These are phyloP conservation scores for Sporothrix euskadiensis DNA, from an alignment of 2,329 filamentous ascomycete species.

Conservation along the genomic window DNA sequence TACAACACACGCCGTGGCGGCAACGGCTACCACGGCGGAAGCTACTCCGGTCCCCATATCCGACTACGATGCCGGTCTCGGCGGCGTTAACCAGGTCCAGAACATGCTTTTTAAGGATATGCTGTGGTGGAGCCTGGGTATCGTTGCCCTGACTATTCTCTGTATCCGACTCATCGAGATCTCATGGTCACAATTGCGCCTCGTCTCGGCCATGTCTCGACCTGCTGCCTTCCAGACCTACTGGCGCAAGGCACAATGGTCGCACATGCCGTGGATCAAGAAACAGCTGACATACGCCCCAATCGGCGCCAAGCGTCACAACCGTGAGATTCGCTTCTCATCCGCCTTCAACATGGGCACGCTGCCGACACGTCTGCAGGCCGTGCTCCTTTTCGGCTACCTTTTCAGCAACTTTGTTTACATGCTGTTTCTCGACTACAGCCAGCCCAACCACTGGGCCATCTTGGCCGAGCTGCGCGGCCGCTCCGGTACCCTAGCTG, in stretches of 20 bases:
- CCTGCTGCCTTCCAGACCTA: slow-evolving; percentile 56
- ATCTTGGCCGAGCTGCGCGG: slow-evolving; percentile 82
- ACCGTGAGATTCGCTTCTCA: slow-evolving; percentile 51
- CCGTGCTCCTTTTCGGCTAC: slow-evolving; percentile 58
- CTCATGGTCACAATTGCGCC: slow-evolving; percentile 57
- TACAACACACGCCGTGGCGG: slow-evolving; percentile 11
- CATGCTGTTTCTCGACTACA: slow-evolving; percentile 63
- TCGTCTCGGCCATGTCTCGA: slow-evolving; percentile 59
- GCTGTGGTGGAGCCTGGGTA: slow-evolving; percentile 63
- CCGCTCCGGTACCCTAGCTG: slow-evolving; percentile 77
- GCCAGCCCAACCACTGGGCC: slow-evolving; percentile 58
- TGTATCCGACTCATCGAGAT: slow-evolving; percentile 56
- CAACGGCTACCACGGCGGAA: slow-evolving; percentile 40
- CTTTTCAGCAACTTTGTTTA: slow-evolving; percentile 62
- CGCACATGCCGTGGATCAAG: slow-evolving; percentile 63
- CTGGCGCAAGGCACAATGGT: slow-evolving; percentile 60
- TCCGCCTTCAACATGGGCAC: slow-evolving; percentile 56
- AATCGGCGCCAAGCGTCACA: slow-evolving; percentile 65
- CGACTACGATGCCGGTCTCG: slow-evolving; percentile 57
- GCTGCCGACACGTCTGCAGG: slow-evolving; percentile 65
- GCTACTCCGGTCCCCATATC: slow-evolving; percentile 44
- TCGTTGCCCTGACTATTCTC: slow-evolving; percentile 56
- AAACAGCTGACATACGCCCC: slow-evolving; percentile 64
- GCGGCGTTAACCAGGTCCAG: slow-evolving; percentile 60
- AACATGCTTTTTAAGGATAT: slow-evolving; percentile 59